A percentile compares a stretch with the other conserved stretches of the same genome.
Conservation (phyloP, 257 asterid species). For the Solanum microdontum region DNA sequence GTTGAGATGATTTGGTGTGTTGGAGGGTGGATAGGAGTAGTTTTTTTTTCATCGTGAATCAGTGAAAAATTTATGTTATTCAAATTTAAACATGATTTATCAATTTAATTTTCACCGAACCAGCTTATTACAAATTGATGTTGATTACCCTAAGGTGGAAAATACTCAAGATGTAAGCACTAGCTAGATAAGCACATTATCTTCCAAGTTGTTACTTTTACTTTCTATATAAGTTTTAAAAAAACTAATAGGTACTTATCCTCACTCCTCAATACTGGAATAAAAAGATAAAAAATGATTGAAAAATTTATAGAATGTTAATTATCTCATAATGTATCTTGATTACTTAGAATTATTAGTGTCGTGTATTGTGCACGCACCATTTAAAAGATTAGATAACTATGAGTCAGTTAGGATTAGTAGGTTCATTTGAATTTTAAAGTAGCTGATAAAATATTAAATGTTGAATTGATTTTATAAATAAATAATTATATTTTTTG, state of each 20-base stretch:
- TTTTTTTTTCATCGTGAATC: no score
- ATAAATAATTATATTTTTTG: neutral
- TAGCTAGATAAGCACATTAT: neutral
- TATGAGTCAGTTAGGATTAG: neutral
- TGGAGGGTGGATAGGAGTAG: no score
- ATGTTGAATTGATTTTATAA: neutral
- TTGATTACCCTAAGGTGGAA: neutral
- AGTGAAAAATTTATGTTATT: no score
- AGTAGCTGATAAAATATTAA: neutral
- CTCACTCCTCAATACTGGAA: neutral
- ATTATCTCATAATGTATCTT: no score
- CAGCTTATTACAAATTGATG: neutral
- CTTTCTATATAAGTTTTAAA: neutral
- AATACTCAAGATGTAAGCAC: neutral
- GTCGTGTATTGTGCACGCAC: neutral
- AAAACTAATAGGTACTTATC: neutral
- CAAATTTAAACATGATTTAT: no score
- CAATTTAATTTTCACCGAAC: no score
- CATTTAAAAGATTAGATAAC: neutral
- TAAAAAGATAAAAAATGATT: neutral
- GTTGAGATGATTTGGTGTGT: no score
- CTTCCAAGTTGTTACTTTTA: neutral
- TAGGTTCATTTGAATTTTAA: neutral
- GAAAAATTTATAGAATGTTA: neutral
- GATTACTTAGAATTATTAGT: neutral